A percentile compares a stretch with the other conserved stretches of the same genome.
These are phyloP conservation scores for Colletotrichum graminicola DNA, from an alignment of 2,329 filamentous ascomycete species.

Conservation along the genomic window DNA sequence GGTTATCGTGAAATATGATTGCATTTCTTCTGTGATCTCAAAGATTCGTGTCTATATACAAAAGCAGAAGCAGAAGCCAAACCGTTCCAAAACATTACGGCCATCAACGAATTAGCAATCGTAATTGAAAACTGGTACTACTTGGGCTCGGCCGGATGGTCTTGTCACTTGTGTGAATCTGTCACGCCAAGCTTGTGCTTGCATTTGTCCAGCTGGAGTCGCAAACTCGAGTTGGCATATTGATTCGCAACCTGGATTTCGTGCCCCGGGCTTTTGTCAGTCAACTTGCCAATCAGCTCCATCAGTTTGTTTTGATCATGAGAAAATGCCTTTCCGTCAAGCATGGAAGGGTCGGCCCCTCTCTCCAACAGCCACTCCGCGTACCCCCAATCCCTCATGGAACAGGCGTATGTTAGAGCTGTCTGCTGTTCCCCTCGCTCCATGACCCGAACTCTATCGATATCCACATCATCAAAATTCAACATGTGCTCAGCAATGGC, in stretches of 20 bases:
- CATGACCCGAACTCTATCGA: background rate
- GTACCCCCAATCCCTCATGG: background rate
- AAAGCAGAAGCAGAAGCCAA: too few relatives aligned
- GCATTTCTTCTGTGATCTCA: too few relatives aligned
- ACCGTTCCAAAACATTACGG: too few relatives aligned
- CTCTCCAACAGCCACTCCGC: constrained; percentile 15
- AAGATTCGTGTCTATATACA: too few relatives aligned
- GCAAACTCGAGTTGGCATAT: background rate
- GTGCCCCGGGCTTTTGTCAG: background rate
- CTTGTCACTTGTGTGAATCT: background rate
- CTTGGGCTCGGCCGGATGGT: too few relatives aligned
- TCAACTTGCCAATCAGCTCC: background rate
- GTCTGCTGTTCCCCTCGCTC: constrained; percentile 1
- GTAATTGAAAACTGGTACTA: background rate
- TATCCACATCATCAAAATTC: background rate
- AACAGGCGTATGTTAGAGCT: constrained; percentile 10
- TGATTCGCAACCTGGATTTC: background rate
- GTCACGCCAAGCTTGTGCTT: background rate
- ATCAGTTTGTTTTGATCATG: background rate
- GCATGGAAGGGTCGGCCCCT: constrained; percentile 5
- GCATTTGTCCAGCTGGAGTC: background rate
- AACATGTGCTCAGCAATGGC: constrained; percentile 10
- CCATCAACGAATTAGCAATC: background rate
- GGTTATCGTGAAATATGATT: too few relatives aligned
- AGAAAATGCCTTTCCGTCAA: constrained; percentile 5